These are phyloP conservation scores for Apodospora peruviana DNA, from an alignment of 495 filamentous ascomycete species.

Conservation along the genomic window DNA sequence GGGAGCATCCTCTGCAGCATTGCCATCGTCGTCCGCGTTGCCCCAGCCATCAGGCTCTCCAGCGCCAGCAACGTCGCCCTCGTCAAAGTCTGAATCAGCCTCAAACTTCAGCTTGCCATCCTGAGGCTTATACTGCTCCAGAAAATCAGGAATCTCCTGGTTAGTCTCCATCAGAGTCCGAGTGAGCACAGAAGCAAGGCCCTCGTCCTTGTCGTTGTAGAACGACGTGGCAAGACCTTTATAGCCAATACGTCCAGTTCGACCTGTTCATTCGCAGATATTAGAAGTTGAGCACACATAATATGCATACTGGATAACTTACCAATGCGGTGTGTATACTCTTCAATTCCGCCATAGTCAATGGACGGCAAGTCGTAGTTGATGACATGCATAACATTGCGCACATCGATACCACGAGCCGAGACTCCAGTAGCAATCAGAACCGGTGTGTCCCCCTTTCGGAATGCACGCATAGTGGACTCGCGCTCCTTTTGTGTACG, in stretches of 20 bases:
- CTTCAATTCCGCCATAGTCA: conserved; percentile 77
- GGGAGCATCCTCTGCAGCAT: conserved; percentile 1
- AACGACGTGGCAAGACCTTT: conserved; percentile 83
- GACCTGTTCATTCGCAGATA: conserved; percentile 51
- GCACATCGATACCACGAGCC: conserved; percentile 86
- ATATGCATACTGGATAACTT: conserved; percentile 19
- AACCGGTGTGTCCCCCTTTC: conserved; percentile 64
- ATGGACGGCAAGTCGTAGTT: conserved; percentile 79
- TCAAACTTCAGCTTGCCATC: conserved; percentile 53
- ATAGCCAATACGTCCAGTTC: conserved; percentile 91
- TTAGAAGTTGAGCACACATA: background rate
- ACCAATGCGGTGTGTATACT: conserved; percentile 94
- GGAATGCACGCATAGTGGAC: conserved; percentile 86
- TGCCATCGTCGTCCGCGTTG: conserved; percentile 7
- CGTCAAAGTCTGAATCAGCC: conserved; percentile 55
- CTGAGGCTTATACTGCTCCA: conserved; percentile 56
- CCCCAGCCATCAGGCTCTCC: conserved; percentile 7
- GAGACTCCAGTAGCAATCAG: conserved; percentile 79
- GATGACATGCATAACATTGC: conserved; percentile 82
- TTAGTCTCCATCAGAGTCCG: conserved; percentile 74
- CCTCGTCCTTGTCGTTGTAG: conserved; percentile 63
- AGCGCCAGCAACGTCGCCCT: conserved; percentile 11
- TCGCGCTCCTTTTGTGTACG: conserved; percentile 91
- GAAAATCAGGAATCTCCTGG: conserved; percentile 77
- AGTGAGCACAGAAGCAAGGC: conserved; percentile 62